Evolutionary conservation across 2,329 filamentous ascomycete species (phyloP).

Genomic region (Diplodia intermedia): DNA sequence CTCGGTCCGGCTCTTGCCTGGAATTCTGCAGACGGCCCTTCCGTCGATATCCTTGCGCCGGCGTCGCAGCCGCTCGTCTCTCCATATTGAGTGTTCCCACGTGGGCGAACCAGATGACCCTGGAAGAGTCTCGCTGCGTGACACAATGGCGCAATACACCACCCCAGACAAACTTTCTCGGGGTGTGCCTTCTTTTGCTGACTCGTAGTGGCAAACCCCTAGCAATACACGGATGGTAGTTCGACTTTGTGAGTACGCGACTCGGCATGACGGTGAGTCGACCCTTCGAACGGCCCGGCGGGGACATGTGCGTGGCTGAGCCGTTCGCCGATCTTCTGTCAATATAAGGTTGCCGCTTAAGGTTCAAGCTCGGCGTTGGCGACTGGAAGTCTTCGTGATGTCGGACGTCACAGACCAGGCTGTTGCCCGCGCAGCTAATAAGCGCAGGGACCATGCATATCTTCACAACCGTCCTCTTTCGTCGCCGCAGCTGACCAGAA

Average conservation of each 20-base stretch:
- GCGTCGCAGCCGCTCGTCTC: neutral
- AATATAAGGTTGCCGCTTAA: slow-evolving; percentile 15
- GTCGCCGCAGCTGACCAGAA: neutral
- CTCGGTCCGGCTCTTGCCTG: slow-evolving; percentile 3
- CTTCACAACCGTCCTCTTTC: slow-evolving; percentile 1
- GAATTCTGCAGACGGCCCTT: neutral
- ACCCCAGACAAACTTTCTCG: neutral
- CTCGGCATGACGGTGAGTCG: neutral
- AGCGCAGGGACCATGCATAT: neutral
- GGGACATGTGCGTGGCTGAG: slow-evolving; percentile 4
- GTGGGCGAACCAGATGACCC: slow-evolving; percentile 18
- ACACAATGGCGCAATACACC: slow-evolving; percentile 8
- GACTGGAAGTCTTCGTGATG: neutral
- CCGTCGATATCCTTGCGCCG: neutral
- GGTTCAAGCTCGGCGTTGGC: slow-evolving; percentile 2
- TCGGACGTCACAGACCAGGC: slow-evolving; percentile 20
- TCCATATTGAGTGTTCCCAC: neutral
- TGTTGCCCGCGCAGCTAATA: slow-evolving; percentile 6
- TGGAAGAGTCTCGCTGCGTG: neutral
- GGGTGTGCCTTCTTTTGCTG: slow-evolving; percentile 13
- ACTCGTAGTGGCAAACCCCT: neutral
- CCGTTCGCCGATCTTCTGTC: neutral
- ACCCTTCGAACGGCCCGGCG: neutral
- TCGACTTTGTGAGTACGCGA: neutral
- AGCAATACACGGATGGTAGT: neutral